Evolutionary conservation across 192 early-diverging fungal genomes (phyloP).

Genomic region (Coemansia sp.): DNA sequence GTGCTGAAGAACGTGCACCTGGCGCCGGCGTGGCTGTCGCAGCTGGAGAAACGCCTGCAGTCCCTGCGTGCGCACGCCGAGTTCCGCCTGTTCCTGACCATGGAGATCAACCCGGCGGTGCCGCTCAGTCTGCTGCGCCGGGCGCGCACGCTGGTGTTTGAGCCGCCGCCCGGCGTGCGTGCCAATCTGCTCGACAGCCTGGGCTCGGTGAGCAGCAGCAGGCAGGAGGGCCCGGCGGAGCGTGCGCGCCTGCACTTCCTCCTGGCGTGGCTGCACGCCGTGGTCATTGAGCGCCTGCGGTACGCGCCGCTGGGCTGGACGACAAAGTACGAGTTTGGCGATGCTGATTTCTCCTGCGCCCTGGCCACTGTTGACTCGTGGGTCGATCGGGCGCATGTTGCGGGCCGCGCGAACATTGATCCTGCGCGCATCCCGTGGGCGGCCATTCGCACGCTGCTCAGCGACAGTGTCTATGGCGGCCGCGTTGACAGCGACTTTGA

Average conservation of each 20-base stretch:
- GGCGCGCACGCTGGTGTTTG: slow-evolving; percentile 92
- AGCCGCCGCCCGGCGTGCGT: slow-evolving; percentile 94
- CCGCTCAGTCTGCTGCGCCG: slow-evolving; percentile 89
- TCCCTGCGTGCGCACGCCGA: slow-evolving; percentile 76
- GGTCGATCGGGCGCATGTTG: slow-evolving; percentile 72
- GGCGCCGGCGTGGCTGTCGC: slow-evolving; percentile 88
- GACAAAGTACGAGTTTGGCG: slow-evolving; percentile 97
- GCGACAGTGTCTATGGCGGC: slow-evolving; percentile 94
- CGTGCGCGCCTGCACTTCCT: slow-evolving; percentile 89
- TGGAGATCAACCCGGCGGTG: slow-evolving; percentile 97
- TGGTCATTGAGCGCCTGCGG: slow-evolving; percentile 93
- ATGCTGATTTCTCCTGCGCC: slow-evolving; percentile 94
- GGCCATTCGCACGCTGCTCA: slow-evolving; percentile 84
- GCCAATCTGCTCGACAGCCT: slow-evolving; percentile 89
- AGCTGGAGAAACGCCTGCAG: slow-evolving; percentile 95
- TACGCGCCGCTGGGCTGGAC: slow-evolving; percentile 99
- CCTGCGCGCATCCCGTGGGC: slow-evolving; percentile 97
- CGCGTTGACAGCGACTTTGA: slow-evolving; percentile 94
- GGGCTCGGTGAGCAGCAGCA: slow-evolving; percentile 57
- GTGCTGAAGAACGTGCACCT: slow-evolving; percentile 99
- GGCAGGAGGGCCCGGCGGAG: slow-evolving; percentile 68
- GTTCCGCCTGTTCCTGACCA: slow-evolving; percentile 97
- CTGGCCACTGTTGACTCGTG: slow-evolving; percentile 88
- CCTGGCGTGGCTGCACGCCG: slow-evolving; percentile 95
- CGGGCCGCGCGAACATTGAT: slow-evolving; percentile 86